Evolutionary conservation across 352 stramenopile genomes (phyloP), one percentile per base, ranked within the genome.

Genomic region (Globisporangium spiculum): DNA sequence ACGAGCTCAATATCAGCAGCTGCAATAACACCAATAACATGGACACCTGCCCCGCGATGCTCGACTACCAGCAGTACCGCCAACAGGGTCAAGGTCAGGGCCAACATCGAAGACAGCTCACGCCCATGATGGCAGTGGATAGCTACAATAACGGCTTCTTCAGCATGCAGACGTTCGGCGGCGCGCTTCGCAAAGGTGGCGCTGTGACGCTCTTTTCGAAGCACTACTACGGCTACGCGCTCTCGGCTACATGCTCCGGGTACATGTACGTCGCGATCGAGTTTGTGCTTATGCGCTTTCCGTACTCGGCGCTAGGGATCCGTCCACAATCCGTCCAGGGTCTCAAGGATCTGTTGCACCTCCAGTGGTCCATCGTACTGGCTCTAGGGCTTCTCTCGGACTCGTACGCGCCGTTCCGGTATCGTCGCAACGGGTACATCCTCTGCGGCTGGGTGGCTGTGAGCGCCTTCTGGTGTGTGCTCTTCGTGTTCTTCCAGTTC

Each of bases 371-470:
- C 22, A 65, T 75, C 18, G 76, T 78, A 53, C 57, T 80, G 20
- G 22, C 75, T 3, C 69, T 83, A 1, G 76, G 76, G 9, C 22
- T 79, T 2, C 22, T 75, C 48, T 83, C 76, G 1, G 76, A 83
- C 66, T 64, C 71, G 20, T 72, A 70, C 53, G 71, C 76, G 1
- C 71, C 74, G 2, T 60, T 67, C 20, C 26, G 73, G 3, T 71
- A 70, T 10, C 83, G 78, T 4, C 73, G 88, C 41, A 93, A 92
- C 67, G 76, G 85, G 9, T 95, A 92, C 71, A 90, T 96, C 65
- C 60, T 90, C 22, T 30, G 84, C 18, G 90, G 86, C 34, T 89
- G 77, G 77, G 54, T 59, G 18, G 20, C 73, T 36, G 32, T 71
- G 8, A 62, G 56, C 20, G 14, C 65, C 32, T 63, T 76, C 22